phyloP scores from a whole-genome alignment of 2,329 filamentous ascomycete genomes.

The Cyphellophora europaea region DNA sequence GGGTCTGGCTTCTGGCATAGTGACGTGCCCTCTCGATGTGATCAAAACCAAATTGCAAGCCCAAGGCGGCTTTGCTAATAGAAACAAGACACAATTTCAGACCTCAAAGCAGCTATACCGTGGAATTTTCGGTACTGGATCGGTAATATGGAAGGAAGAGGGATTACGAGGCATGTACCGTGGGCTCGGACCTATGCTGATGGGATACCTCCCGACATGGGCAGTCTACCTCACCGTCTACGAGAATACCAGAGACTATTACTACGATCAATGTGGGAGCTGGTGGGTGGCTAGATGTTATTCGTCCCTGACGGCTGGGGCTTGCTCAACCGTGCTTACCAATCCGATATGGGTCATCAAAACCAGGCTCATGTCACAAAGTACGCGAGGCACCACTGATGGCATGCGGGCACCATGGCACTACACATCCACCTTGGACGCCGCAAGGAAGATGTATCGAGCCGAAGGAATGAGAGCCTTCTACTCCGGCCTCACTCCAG shows the following conservation, averaged over 20 bases:
- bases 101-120: conserved; percentile 59
- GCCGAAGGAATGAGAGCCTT: conserved; percentile 84
- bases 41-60: conserved; percentile 98
- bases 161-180: conserved; percentile 86
- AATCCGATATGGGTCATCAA: conserved; percentile 99
- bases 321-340: conserved; percentile 84
- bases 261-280: conserved; percentile 55
- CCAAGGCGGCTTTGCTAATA: conserved; percentile 68
- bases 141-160: conserved; percentile 77
- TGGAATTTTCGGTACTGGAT: conserved; percentile 77
- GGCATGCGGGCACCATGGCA: conserved; percentile 59
- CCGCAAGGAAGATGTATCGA: conserved; percentile 89
- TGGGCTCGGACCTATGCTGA: conserved; percentile 83
- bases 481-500: conserved; percentile 89
- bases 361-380: conserved; percentile 93
- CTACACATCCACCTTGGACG: conserved; percentile 81
- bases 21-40: conserved; percentile 94
- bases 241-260: conserved; percentile 73
- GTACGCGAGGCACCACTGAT: conserved; percentile 43
- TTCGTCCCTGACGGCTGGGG: conserved; percentile 84
- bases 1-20: conserved; percentile 84
- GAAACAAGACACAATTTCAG: conserved; percentile 29
- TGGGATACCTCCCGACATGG: conserved; percentile 96
- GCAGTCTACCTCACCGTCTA: conserved; percentile 97
- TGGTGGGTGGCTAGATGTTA: conserved; percentile 72